phyloP scores from a whole-genome alignment of 768 basidiomycete genomes.

The Leccinum sublutescens region DNA sequence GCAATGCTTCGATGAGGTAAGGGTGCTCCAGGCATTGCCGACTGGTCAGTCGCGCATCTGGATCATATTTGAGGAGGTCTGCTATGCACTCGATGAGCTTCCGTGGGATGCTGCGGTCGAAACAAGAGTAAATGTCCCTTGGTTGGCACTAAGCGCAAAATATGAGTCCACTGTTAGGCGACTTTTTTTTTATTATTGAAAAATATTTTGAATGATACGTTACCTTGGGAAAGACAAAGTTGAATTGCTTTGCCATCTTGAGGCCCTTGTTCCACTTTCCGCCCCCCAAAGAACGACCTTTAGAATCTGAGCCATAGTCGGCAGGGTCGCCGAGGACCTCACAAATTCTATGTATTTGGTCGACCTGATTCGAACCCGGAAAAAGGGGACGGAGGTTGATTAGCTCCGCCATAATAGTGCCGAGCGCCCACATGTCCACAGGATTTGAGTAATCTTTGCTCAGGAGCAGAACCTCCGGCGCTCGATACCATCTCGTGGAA shows the following conservation, averaged over 20 bases:
- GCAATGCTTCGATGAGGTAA: constrained; percentile 81
- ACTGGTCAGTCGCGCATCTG: constrained; percentile 81
- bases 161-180: constrained; percentile 3
- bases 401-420: constrained; percentile 96
- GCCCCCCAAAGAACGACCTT: constrained; percentile 73
- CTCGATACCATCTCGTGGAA: constrained; percentile 99
- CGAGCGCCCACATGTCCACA: constrained; percentile 99
- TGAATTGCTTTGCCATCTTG: constrained; percentile 81
- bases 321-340: constrained; percentile 92
- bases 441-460: constrained; percentile 94
- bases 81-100: constrained; percentile 89
- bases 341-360: constrained; percentile 89
- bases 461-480: constrained; percentile 91
- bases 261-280: constrained; percentile 86
- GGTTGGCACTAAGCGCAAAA: constrained; percentile 52
- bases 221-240: constrained; percentile 90
- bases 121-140: constrained; percentile 66
- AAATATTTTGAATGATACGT: neutral
- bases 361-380: constrained; percentile 88
- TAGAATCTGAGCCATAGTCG: constrained; percentile 75
- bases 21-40: constrained; percentile 84
- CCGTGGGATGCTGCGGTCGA: constrained; percentile 73
- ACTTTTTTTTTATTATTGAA: neutral
- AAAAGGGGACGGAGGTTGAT: constrained; percentile 94
- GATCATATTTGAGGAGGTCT: constrained; percentile 91